These are phyloP conservation scores for Mycena venus DNA, from an alignment of 768 basidiomycete genomes.

Conservation along the genomic window DNA sequence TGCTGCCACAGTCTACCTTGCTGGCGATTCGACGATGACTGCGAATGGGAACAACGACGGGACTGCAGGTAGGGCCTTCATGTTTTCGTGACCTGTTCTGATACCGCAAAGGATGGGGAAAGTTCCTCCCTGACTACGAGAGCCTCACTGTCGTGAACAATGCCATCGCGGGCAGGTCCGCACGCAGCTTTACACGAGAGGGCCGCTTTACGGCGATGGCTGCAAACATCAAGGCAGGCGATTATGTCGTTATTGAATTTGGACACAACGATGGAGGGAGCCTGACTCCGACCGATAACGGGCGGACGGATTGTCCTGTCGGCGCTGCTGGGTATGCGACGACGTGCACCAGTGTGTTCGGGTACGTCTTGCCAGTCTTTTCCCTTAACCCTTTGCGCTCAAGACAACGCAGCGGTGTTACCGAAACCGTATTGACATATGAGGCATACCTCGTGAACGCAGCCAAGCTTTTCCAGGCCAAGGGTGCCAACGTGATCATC, in stretches of 20 bases:
- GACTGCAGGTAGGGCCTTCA: not conserved
- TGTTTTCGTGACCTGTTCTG: not conserved
- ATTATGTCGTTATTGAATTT: conserved; percentile 47
- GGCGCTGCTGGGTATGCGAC: conserved; percentile 7
- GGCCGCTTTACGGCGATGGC: conserved; percentile 45
- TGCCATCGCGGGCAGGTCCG: conserved; percentile 48
- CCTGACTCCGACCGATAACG: conserved; percentile 37
- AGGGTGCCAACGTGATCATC: conserved; percentile 12
- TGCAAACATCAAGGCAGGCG: conserved; percentile 36
- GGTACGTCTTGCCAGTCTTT: not conserved
- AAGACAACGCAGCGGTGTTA: not conserved
- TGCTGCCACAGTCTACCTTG: not conserved
- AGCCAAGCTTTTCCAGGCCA: conserved; percentile 6
- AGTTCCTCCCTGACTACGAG: conserved; percentile 40
- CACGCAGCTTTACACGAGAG: conserved; percentile 49
- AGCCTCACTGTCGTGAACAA: conserved; percentile 46
- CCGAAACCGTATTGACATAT: conserved; percentile 7
- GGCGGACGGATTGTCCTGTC: conserved; percentile 18
- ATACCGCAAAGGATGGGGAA: conserved; percentile 36
- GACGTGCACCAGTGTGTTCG: not conserved
- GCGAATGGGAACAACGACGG: not conserved
- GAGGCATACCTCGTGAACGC: conserved; percentile 15
- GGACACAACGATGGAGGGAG: conserved; percentile 48
- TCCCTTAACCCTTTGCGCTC: not conserved
- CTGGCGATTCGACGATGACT: not conserved